Evolutionary conservation across 192 early-diverging fungal species (phyloP).

Genomic region (Podila horticola): DNA sequence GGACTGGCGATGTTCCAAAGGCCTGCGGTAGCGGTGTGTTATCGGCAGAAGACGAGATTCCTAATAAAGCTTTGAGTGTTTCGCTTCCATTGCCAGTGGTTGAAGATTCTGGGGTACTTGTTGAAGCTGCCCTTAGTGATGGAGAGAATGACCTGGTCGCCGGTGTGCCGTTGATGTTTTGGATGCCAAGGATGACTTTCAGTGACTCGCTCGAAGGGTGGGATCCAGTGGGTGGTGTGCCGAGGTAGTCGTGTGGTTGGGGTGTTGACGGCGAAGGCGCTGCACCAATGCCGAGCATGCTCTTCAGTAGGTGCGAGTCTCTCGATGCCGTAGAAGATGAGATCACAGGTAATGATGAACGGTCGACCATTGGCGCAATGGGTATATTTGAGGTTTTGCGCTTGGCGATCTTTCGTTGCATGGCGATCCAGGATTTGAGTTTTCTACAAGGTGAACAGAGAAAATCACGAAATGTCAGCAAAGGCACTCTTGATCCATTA

Average conservation of each 20-base stretch:
- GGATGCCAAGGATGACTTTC: constrained; percentile 36
- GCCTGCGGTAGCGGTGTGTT: background rate
- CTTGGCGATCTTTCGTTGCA: constrained; percentile 24
- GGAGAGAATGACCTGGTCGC: constrained; percentile 2
- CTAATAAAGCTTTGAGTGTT: background rate
- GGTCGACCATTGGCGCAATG: constrained; percentile 2
- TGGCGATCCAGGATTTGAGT: constrained; percentile 43
- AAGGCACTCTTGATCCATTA: background rate
- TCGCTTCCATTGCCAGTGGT: constrained; percentile 12
- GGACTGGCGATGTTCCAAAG: background rate
- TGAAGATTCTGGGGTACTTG: constrained; percentile 11
- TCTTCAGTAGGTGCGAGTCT: constrained; percentile 44
- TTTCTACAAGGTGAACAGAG: constrained; percentile 12
- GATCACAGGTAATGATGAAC: background rate
- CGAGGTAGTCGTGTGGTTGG: background rate
- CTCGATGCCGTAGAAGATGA: constrained; percentile 20
- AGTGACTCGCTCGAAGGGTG: constrained; percentile 28
- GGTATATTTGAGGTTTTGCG: constrained; percentile 18
- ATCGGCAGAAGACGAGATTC: background rate
- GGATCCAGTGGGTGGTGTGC: background rate
- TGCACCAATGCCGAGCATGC: constrained; percentile 50
- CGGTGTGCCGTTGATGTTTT: background rate
- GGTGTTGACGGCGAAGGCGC: constrained; percentile 4
- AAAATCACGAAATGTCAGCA: background rate
- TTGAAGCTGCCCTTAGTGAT: background rate